Conservation (phyloP, 2,329 filamentous ascomycete genomes). For the Lecanosticta acicola region DNA sequence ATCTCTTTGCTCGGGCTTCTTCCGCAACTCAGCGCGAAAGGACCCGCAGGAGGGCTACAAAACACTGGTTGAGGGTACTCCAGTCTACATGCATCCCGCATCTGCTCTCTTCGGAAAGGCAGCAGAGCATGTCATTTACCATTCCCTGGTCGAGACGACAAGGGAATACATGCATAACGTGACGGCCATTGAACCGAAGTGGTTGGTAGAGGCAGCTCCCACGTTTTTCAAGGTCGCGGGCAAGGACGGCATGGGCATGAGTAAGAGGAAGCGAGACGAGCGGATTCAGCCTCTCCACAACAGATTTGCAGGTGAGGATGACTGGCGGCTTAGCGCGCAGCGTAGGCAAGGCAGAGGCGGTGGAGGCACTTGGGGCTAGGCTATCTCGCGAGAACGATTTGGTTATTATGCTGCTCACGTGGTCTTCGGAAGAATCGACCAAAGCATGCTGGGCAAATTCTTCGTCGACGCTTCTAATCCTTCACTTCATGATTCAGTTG, state of each 20-base stretch:
- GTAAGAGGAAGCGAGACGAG: constrained; percentile 89
- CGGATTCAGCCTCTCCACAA: constrained; percentile 94
- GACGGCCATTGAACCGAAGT: constrained; percentile 87
- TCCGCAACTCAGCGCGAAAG: constrained; percentile 90
- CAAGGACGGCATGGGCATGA: constrained; percentile 63
- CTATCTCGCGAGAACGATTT: no score
- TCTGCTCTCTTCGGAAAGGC: constrained; percentile 93
- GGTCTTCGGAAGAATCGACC: constrained; percentile 34
- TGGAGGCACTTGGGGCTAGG: constrained; percentile 85
- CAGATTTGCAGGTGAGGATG: constrained; percentile 84
- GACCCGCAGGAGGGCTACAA: constrained; percentile 97
- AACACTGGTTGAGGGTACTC: constrained; percentile 90
- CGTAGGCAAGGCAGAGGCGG: constrained; percentile 76
- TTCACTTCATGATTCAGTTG: constrained; percentile 25
- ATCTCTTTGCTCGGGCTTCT: constrained; percentile 88
- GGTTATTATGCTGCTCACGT: constrained; percentile 31
- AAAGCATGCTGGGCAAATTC: constrained; percentile 28
- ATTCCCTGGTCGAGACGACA: constrained; percentile 82
- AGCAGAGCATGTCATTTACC: constrained; percentile 93
- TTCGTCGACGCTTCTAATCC: no score
- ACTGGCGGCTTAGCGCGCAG: constrained; percentile 90
- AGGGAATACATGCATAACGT: constrained; percentile 98
- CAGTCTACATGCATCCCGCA: constrained; percentile 88
- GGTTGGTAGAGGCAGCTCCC: constrained; percentile 91
- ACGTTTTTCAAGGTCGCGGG: constrained; percentile 98